phyloP scores from a whole-genome alignment of 139 green algal genomes.

The Mychonastes homosphaera region DNA sequence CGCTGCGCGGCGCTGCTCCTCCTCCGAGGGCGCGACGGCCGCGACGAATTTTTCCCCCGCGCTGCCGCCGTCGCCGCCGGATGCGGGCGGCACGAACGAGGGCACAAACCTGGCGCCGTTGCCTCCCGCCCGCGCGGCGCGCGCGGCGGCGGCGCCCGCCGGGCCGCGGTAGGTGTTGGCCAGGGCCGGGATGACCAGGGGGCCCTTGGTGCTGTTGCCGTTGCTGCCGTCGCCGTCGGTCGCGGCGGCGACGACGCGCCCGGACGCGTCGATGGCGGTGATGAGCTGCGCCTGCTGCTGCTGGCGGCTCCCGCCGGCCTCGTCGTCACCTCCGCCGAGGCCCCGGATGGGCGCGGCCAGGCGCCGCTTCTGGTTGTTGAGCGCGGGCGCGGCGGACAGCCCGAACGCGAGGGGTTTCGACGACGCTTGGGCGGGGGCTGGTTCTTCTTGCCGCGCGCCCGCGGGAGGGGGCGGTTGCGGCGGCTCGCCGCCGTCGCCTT shows the following conservation, averaged over 20 bases:
- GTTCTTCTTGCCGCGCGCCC: too few relatives aligned
- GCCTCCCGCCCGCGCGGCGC: neutral
- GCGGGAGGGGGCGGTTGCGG: too few relatives aligned
- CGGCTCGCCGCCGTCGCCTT: too few relatives aligned
- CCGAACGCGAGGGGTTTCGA: too few relatives aligned
- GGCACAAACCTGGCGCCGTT: slow-evolving; percentile 10
- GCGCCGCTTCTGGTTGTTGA: too few relatives aligned
- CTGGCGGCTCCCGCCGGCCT: too few relatives aligned
- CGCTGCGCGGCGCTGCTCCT: neutral
- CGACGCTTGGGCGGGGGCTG: too few relatives aligned
- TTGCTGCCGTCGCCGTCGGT: neutral
- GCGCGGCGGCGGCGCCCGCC: slow-evolving; percentile 7
- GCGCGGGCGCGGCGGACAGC: too few relatives aligned
- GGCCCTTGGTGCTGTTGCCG: slow-evolving; percentile 7
- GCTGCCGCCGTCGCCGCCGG: slow-evolving; percentile 11
- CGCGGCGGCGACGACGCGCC: slow-evolving; percentile 2
- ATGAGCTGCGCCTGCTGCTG: slow-evolving; percentile 26
- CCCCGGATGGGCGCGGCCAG: too few relatives aligned
- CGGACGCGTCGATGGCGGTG: slow-evolving; percentile 20
- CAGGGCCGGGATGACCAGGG: slow-evolving; percentile 31
- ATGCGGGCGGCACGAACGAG: slow-evolving; percentile 26
- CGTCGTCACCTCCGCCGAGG: too few relatives aligned
- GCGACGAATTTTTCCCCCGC: slow-evolving; percentile 30
- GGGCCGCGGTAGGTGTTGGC: slow-evolving; percentile 41
- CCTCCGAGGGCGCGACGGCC: slow-evolving; percentile 5